A percentile compares a stretch with the other conserved stretches of the same genome.
phyloP scores from a whole-genome alignment of 2,329 filamentous ascomycete species.

The Clonostachys solani region DNA sequence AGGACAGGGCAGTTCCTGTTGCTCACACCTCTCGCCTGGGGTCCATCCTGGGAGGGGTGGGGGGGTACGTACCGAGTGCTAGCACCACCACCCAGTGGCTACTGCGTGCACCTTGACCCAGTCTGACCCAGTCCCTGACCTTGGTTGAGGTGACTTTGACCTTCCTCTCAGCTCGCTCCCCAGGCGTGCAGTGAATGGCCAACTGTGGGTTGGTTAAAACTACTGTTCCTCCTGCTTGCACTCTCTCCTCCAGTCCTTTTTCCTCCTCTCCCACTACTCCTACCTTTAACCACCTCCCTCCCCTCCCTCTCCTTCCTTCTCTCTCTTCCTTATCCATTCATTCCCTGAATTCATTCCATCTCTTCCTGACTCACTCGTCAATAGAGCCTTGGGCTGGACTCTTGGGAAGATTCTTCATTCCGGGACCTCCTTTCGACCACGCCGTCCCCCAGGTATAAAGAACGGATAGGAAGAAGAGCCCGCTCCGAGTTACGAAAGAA shows the following conservation, averaged over 20 bases:
- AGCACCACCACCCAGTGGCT: no score
- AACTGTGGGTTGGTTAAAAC: conserved; percentile 17
- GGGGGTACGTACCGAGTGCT: no score
- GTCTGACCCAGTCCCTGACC: no score
- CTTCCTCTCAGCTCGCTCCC: no score
- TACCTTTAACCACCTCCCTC: conserved; percentile 35
- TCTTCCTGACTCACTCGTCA: conserved; percentile 35
- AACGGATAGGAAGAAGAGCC: conserved; percentile 18
- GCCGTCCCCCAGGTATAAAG: background rate
- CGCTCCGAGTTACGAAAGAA: conserved; percentile 10
- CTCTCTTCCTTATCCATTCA: conserved; percentile 41
- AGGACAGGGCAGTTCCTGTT: no score
- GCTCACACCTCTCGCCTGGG: no score
- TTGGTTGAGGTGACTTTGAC: no score
- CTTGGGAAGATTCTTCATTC: background rate
- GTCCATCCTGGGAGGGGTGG: no score
- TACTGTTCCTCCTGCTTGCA: conserved; percentile 17
- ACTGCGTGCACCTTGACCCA: no score
- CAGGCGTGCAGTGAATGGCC: no score
- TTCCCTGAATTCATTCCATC: conserved; percentile 44
- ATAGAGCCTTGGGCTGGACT: background rate
- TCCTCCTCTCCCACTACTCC: conserved; percentile 46
- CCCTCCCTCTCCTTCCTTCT: conserved; percentile 31
- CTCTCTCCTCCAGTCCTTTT: conserved; percentile 52
- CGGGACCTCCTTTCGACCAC: background rate